Evolutionary conservation across 179 eudicot genomes (phyloP), one percentile per base, ranked within the genome.

Genomic region (Monotropa hypopitys): DNA sequence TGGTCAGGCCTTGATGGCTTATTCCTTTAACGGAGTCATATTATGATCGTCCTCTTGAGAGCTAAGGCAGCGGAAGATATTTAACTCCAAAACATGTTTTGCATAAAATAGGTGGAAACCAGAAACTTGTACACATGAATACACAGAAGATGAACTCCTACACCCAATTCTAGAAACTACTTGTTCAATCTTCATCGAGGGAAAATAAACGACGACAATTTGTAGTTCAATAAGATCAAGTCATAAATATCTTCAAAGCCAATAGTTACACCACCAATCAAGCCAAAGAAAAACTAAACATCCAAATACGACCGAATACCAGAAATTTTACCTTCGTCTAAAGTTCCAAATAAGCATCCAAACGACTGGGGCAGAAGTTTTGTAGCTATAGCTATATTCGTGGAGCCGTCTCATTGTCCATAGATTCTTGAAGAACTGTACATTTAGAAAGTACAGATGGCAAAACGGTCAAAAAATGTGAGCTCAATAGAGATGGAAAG

Each of bases 21-120:
- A 85, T 84, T 65, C 96, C 96, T 84, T 92, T 92, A 72, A 96
- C 97, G 28, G 90, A 79, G 82, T 77, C 80, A 81, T 73, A 59
- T 76, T 90, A 81, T 43, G 96, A 87, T 54, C 84, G 84, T 71
- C 91, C 91, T 63, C 94, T 89, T 65, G 85, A 72, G 72, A 82
- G 76, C 92, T 88, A 82, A 33, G 79, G 75, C 26, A 33, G 66
- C 73, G 75, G 54, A 33, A 72, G 43, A 69, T 45, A 61, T 80
- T 74, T 65, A 62, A 46, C 28, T n/a, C 28, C 13, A 66, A 76
- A 30, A 4, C 5, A n/a, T 45, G 47, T 21, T 7, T 47, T 18
- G 72, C 78, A 46, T 46, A 35, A 76, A 76, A 47, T 46, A 50
- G 30, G 50, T 30, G 43, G 26, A 63, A 35, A 53, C 73, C 46